Conservation (phyloP, 257 asterid species). For the Solanum ossicruentum region DNA sequence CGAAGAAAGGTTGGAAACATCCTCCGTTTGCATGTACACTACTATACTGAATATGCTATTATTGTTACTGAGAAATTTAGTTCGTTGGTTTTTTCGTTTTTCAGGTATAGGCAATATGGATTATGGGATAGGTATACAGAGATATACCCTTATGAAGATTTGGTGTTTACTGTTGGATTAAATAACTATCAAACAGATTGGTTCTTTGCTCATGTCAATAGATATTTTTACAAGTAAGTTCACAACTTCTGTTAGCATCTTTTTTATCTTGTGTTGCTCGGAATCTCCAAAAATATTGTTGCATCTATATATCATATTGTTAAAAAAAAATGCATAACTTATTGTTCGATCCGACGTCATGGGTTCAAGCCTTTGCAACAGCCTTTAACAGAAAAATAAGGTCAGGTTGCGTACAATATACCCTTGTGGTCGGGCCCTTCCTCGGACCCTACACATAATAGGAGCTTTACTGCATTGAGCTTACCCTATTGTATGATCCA, state of each 20-base stretch:
- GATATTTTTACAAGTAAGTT: conserved; percentile 18
- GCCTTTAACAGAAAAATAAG: too few species aligned
- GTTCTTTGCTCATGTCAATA: conserved; percentile 81
- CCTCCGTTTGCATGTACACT: background rate
- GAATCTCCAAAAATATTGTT: background rate
- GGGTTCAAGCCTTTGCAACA: too few species aligned
- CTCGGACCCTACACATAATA: too few species aligned
- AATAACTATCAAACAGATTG: conserved; percentile 47
- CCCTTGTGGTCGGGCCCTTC: too few species aligned
- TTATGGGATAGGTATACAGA: conserved; percentile 83
- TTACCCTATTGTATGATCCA: background rate
- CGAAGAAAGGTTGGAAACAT: conserved; percentile 19
- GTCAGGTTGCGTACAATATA: too few species aligned
- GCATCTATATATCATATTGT: background rate
- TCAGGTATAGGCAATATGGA: conserved; percentile 82
- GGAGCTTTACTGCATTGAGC: too few species aligned
- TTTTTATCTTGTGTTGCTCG: background rate
- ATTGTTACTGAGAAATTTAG: background rate
- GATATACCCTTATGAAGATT: conserved; percentile 52
- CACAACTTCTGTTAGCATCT: background rate
- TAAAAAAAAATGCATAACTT: background rate
- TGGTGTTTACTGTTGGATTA: conserved; percentile 40
- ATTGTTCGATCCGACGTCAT: background rate
- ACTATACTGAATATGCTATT: background rate
- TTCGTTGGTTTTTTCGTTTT: background rate